Evolutionary conservation across 768 basidiomycete genomes (phyloP).

Genomic region (Agrocybe chaxingu): DNA sequence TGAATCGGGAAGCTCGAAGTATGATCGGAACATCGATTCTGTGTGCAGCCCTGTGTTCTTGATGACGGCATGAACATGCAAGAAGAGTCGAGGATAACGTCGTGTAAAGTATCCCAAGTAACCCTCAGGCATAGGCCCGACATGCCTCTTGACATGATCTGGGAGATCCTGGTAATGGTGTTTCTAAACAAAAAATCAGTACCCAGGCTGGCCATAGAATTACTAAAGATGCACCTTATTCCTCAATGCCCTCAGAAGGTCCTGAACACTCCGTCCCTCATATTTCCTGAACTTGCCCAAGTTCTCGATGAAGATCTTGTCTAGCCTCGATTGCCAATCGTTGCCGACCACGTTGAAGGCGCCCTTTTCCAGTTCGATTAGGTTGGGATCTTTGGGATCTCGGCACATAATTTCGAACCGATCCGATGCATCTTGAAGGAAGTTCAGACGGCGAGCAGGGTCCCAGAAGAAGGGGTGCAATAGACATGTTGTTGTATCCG

Average conservation of each 20-base stretch:
- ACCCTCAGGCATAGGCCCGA: slow-evolving; percentile 90
- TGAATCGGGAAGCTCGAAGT: slow-evolving; percentile 68
- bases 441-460: slow-evolving; percentile 75
- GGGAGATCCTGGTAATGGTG: slow-evolving; percentile 98
- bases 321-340: slow-evolving; percentile 87
- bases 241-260: slow-evolving; percentile 86
- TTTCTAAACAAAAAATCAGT: slow-evolving; percentile 54
- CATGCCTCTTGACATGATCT: slow-evolving; percentile 81
- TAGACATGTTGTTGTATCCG: slow-evolving; percentile 83
- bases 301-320: slow-evolving; percentile 90
- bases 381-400: slow-evolving; percentile 77
- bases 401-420: slow-evolving; percentile 97
- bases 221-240: slow-evolving; percentile 71
- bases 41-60: slow-evolving; percentile 63
- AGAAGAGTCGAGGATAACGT: slow-evolving; percentile 87
- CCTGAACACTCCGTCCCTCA: slow-evolving; percentile 86
- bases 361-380: slow-evolving; percentile 71
- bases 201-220: not conserved
- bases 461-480: slow-evolving; percentile 98
- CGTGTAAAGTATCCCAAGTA: slow-evolving; percentile 91
- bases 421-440: slow-evolving; percentile 97
- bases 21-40: slow-evolving; percentile 89
- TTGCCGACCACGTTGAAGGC: slow-evolving; percentile 74
- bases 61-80: slow-evolving; percentile 89
- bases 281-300: slow-evolving; percentile 98